These are phyloP conservation scores for Elsinoe necatrix DNA, from an alignment of 2,329 filamentous ascomycete species.

Conservation along the genomic window DNA sequence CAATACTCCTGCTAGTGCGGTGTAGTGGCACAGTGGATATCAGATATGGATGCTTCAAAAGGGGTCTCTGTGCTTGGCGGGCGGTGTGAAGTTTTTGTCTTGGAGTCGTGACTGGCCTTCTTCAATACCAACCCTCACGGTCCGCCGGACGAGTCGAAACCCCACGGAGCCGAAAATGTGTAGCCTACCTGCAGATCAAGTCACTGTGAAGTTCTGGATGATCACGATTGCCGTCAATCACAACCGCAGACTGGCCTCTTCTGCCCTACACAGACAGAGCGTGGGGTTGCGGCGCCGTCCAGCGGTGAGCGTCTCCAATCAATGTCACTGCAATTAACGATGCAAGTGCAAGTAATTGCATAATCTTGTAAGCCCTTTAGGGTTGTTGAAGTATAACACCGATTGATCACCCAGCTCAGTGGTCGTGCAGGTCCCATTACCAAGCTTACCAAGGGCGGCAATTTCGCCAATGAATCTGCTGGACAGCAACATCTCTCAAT, in stretches of 20 bases:
- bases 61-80: too few relatives aligned
- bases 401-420: background rate
- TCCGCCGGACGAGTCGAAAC: background rate
- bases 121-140: background rate
- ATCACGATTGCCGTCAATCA: background rate
- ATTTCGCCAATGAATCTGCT: background rate
- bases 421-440: background rate
- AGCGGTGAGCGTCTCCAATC: slow-evolving; percentile 8
- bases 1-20: too few relatives aligned
- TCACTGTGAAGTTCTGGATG: background rate
- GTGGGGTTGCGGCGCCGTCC: slow-evolving; percentile 6
- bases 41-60: too few relatives aligned
- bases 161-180: background rate
- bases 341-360: background rate
- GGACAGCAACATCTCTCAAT: background rate
- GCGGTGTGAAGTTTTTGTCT: background rate
- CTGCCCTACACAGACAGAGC: background rate
- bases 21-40: too few relatives aligned
- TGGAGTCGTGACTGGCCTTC: background rate
- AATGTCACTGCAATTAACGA: slow-evolving; percentile 7
- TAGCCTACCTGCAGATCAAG: background rate
- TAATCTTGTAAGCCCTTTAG: background rate
- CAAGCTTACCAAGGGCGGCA: slow-evolving; percentile 13
- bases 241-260: background rate
- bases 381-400: slow-evolving; percentile 1